These are phyloP conservation scores for Neofusicoccum parvum DNA, from an alignment of 2,329 filamentous ascomycete species.

Conservation along the genomic window DNA sequence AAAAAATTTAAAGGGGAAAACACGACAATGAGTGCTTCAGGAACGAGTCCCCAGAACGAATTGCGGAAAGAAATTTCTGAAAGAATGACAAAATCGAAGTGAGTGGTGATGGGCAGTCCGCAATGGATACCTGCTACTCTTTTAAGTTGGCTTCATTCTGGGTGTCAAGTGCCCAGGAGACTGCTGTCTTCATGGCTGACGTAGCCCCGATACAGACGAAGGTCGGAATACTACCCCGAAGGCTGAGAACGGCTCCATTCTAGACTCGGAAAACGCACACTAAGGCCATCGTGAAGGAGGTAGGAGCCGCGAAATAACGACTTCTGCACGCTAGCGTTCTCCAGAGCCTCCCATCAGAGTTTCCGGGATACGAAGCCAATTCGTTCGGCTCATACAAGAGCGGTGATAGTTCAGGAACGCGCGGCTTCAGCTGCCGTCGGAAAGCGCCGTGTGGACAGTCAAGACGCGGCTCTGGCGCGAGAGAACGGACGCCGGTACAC, in stretches of 20 bases:
- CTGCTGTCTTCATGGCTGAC: neutral
- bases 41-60: neutral
- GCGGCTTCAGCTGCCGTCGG: neutral
- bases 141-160: neutral
- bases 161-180: neutral
- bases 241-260: too few relatives aligned
- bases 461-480: neutral
- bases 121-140: neutral
- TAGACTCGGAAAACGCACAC: neutral
- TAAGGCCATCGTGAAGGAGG: neutral
- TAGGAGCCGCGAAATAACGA: neutral
- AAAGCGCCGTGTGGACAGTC: neutral
- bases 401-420: neutral
- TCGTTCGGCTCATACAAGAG: too few relatives aligned
- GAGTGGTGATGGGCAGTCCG: neutral
- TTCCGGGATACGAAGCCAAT: too few relatives aligned
- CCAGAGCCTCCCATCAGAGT: too few relatives aligned
- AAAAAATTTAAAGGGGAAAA: neutral
- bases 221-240: neutral
- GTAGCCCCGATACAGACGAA: neutral
- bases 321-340: neutral
- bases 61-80: neutral
- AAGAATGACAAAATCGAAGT: neutral
- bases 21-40: neutral
- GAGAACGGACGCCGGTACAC: neutral